These are phyloP conservation scores for Magnolia kwangsiensis DNA, from an alignment of 164 flowering plant species.

Conservation along the genomic window DNA sequence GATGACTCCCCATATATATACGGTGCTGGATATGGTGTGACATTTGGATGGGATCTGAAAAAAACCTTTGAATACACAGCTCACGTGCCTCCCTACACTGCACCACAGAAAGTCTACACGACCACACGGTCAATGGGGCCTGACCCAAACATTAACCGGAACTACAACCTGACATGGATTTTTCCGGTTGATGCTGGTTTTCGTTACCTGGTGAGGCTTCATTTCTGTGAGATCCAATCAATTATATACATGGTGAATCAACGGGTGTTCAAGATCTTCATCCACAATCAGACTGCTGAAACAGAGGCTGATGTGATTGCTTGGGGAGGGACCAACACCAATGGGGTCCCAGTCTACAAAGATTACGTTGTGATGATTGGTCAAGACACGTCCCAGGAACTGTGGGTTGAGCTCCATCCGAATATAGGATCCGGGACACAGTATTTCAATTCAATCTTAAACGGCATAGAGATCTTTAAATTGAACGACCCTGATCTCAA, in stretches of 20 bases:
- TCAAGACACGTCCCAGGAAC: background rate
- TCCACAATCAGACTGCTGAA: constrained; percentile 72
- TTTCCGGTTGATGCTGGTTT: constrained; percentile 66
- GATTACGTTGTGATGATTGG: constrained; percentile 18
- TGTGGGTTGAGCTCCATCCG: constrained; percentile 51
- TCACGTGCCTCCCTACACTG: background rate
- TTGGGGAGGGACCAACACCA: constrained; percentile 25
- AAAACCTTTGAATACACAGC: background rate
- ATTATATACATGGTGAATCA: constrained; percentile 45
- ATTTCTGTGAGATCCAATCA: constrained; percentile 66
- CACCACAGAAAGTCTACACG: background rate
- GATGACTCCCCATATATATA: constrained; percentile 54
- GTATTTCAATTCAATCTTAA: constrained; percentile 48
- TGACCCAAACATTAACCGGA: background rate
- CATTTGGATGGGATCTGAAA: background rate
- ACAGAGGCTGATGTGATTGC: constrained; percentile 51
- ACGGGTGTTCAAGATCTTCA: constrained; percentile 57
- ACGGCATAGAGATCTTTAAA: constrained; percentile 68
- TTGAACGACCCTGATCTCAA: constrained; percentile 37
- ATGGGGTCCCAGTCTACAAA: constrained; percentile 22
- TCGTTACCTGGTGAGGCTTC: constrained; percentile 78
- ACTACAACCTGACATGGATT: constrained; percentile 57
- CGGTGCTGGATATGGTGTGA: constrained; percentile 29
- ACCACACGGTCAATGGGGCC: constrained; percentile 8
- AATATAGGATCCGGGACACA: constrained; percentile 19